Base-by-base conservation (phyloP, 2,329 filamentous ascomycete species). In the Alternaria brassicicola region DNA sequence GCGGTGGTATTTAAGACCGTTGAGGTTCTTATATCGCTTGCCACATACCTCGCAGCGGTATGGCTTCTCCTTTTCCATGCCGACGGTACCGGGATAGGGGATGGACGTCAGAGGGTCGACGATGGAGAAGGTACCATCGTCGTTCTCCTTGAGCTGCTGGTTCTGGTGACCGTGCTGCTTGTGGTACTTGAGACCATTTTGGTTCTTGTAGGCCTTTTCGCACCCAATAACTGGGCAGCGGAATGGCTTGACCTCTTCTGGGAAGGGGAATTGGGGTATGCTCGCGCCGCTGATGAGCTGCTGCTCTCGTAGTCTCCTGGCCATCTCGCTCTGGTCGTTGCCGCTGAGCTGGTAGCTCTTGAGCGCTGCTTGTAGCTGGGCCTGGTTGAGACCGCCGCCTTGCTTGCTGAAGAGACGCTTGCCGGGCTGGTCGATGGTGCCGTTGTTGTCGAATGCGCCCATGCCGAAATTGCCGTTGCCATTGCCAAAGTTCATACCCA, bases 1-100 rank as follows among this genome's bases (percentile, higher is more conserved):
- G 56, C 81, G 75, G 72, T 90, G 88, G 75, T 99, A 99, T 87
- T 99, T 99, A 62, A 99, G 86, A 6, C 95, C 95, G 78, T 99
- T 99, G 61, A 99, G 79, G 75, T 99, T 99, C 88, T 99, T 99
- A 82, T 99, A 99, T 51, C 95, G 90, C 83, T 99, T 99, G 71
- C 94, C 93, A 75, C 95, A 99, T 10, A 93, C 90, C 65, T 98
- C 93, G 78, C 95, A 99, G 74, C 93, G 93, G 77, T 98, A 98
- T 3, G 95, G 95, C 82, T 99, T 99, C 82, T 98, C 94, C 78
- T 98, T 99, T 80, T 99, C 95, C 95, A 99, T 99, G n/a, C 95
- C 95, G 33, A 97, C 83, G 1, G 95, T 98, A 30, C 95, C 95
- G 0, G 95, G 95, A 66, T 98, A 99, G 0, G 95, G 95, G 1